These are phyloP conservation scores for Umbellularia californica DNA, from an alignment of 164 flowering plant species.

Conservation along the genomic window DNA sequence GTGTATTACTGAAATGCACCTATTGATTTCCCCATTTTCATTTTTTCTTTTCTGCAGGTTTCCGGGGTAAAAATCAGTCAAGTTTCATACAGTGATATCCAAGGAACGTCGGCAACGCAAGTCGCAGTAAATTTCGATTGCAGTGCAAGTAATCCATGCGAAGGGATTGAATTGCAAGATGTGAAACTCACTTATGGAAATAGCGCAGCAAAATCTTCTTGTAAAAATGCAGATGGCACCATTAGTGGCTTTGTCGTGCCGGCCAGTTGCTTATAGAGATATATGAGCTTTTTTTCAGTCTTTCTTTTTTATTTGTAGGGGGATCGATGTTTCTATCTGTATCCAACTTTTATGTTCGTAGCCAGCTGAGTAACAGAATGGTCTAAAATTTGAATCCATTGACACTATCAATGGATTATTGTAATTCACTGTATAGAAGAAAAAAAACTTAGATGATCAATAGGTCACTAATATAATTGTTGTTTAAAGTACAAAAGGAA, in stretches of 20 bases:
- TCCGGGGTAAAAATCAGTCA: conserved; percentile 40
- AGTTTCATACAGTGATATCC: conserved; percentile 34
- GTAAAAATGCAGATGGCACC: conserved; percentile 19
- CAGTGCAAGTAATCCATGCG: conserved; percentile 40
- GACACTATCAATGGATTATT: no score
- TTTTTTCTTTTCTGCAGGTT: conserved; percentile 13
- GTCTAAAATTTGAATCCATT: no score
- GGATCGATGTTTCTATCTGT: no score
- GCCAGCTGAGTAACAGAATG: no score
- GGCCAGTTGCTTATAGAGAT: conserved; percentile 18
- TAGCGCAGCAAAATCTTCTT: conserved; percentile 23
- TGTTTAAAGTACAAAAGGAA: no score
- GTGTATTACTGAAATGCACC: no score
- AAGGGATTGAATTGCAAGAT: conserved; percentile 29
- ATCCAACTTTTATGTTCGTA: no score
- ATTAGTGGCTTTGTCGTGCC: conserved; percentile 14
- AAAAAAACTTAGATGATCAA: no score
- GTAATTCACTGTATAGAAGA: no score
- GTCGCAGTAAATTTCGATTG: conserved; percentile 46
- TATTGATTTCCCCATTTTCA: not conserved
- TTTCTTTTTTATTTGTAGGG: no score
- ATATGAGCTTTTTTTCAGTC: no score
- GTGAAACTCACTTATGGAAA: conserved; percentile 35
- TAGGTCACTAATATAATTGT: no score
- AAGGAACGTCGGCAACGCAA: conserved; percentile 46